Evolutionary conservation across 2,329 filamentous ascomycete species (phyloP).

Genomic region (Talaromyces piceae): DNA sequence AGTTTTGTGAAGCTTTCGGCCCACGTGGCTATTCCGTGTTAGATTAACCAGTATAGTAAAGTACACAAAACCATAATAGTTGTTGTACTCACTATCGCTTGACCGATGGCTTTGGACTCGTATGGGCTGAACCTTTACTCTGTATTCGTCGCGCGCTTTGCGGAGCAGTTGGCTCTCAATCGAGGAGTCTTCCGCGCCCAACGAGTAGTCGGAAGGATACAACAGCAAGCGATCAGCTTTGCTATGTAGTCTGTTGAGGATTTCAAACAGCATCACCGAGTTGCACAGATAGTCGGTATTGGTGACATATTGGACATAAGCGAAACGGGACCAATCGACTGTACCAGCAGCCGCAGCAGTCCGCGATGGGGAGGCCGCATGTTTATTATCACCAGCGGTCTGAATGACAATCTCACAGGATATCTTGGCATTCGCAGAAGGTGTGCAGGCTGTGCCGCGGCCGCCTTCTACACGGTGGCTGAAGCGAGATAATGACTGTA

Average conservation of each 20-base stretch:
- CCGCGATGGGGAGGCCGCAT: neutral
- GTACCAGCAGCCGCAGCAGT: neutral
- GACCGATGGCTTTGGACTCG: conserved; percentile 18
- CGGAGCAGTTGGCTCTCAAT: conserved; percentile 31
- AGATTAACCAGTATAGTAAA: neutral
- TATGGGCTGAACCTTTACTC: conserved; percentile 40
- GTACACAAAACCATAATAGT: neutral
- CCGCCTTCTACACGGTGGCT: neutral
- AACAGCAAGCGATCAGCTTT: conserved; percentile 25
- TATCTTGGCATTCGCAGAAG: neutral
- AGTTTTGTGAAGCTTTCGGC: conserved; percentile 58
- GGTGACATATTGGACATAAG: conserved; percentile 28
- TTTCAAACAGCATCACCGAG: conserved; percentile 27
- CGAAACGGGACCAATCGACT: conserved; percentile 24
- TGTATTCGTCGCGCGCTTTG: conserved; percentile 40
- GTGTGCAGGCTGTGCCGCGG: neutral
- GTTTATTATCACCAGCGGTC: neutral
- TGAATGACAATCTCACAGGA: neutral
- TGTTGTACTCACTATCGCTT: neutral
- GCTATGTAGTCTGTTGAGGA: conserved; percentile 20
- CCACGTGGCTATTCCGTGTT: conserved; percentile 42
- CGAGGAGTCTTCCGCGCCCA: neutral
- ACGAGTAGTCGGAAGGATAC: conserved; percentile 16
- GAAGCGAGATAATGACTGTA: neutral
- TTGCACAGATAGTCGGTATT: conserved; percentile 26